A percentile compares a stretch with the other conserved stretches of the same genome.
phyloP scores from a whole-genome alignment of 1,139 yeast genomes.

The Casaregolazyma lundiana region DNA sequence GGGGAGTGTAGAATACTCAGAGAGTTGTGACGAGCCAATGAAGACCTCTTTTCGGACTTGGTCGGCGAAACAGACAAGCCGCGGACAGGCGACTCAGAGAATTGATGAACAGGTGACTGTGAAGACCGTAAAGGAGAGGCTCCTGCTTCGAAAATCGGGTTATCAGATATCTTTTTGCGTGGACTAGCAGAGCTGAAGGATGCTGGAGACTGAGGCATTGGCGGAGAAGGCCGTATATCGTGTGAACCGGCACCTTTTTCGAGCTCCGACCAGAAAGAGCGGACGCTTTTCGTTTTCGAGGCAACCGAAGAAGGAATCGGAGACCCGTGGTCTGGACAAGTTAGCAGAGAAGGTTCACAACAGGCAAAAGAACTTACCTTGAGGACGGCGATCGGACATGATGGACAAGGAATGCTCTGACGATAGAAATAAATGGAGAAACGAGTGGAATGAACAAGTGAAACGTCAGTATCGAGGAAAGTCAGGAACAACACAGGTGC shows the following conservation, averaged over 20 bases:
- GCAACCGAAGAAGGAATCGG: conserved; percentile 14
- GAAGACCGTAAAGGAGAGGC: not conserved
- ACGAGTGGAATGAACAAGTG: no score
- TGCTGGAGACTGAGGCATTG: conserved; percentile 16
- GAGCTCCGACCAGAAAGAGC: conserved; percentile 31
- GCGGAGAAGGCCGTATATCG: conserved; percentile 12
- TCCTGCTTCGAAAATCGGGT: not conserved
- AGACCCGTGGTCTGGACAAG: conserved; percentile 4
- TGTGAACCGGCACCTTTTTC: conserved; percentile 23
- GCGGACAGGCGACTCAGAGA: not conserved
- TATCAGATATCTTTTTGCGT: not conserved
- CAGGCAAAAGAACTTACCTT: not conserved
- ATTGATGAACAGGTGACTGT: not conserved
- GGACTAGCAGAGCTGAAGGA: conserved; percentile 1
- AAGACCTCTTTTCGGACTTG: conserved; percentile 17
- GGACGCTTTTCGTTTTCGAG: conserved; percentile 25
- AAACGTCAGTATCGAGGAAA: no score
- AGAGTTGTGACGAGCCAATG: conserved; percentile 27
- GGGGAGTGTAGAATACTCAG: conserved; percentile 31
- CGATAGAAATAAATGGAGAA: no score
- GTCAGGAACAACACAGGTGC: no score
- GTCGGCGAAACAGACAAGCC: not conserved
- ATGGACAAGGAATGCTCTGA: no score
- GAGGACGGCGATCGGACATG: not conserved
- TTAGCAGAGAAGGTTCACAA: not conserved